These are phyloP conservation scores for Peronosclerospora sorghi DNA, from an alignment of 352 stramenopile genomes.

Conservation along the genomic window DNA sequence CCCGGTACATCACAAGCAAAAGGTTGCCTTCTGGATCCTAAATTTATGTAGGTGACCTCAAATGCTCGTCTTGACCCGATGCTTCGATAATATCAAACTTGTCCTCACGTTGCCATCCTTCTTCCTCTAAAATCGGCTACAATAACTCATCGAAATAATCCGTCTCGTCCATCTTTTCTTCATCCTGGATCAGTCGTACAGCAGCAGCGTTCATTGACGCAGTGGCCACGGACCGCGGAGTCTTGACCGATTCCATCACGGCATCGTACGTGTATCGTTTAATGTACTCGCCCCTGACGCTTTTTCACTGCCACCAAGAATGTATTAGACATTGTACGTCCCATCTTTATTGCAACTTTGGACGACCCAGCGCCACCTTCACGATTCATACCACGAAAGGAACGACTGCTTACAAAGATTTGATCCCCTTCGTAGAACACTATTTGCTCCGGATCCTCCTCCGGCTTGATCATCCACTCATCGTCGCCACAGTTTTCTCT, in stretches of 20 bases:
- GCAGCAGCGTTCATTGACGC: conserved; percentile 10
- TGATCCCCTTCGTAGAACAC: conserved; percentile 46
- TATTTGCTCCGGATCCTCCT: conserved; percentile 26
- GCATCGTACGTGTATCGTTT: conserved; percentile 54
- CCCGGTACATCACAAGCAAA: no score
- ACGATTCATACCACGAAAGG: conserved; percentile 72
- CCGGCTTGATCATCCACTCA: conserved; percentile 8
- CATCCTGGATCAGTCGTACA: conserved; percentile 20
- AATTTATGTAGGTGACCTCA: no score
- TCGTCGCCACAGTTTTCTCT: not conserved
- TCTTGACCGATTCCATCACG: conserved; percentile 71
- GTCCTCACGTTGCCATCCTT: conserved; percentile 56
- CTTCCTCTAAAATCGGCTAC: conserved; percentile 61
- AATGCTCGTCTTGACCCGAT: conserved; percentile 15
- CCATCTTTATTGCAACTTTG: conserved; percentile 42
- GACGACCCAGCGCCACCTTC: conserved; percentile 52
- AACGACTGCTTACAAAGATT: conserved; percentile 67
- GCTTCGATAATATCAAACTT: conserved; percentile 43
- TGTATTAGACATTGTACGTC: conserved; percentile 80
- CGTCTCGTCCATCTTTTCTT: conserved; percentile 36
- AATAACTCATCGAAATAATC: conserved; percentile 76
- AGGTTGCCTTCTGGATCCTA: no score
- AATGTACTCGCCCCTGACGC: conserved; percentile 46
- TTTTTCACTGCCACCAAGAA: conserved; percentile 72
- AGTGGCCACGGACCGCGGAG: conserved; percentile 13